Evolutionary conservation across 2,329 filamentous ascomycete species (phyloP).

Genomic region (Fulvia fulva): DNA sequence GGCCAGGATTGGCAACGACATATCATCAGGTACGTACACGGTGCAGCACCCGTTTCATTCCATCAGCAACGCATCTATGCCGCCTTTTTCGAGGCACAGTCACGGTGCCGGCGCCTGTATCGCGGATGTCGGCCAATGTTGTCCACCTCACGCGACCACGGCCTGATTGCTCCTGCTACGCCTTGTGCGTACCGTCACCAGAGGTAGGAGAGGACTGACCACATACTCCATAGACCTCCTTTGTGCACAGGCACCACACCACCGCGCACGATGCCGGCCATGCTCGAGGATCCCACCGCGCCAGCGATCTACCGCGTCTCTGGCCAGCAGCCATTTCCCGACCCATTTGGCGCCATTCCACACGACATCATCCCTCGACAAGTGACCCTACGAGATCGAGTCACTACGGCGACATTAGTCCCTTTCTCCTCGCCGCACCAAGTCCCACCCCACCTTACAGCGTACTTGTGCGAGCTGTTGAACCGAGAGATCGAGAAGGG

Average conservation of each 20-base stretch:
- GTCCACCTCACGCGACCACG: background rate
- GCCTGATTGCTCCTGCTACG: background rate
- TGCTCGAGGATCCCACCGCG: constrained; percentile 71
- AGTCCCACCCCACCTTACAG: constrained; percentile 70
- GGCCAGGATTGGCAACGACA: background rate
- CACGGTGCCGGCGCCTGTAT: background rate
- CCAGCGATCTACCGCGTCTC: constrained; percentile 67
- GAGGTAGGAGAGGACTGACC: background rate
- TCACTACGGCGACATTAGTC: constrained; percentile 77
- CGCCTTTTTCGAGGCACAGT: background rate
- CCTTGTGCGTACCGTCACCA: background rate
- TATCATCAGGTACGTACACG: background rate
- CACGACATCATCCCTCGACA: constrained; percentile 66
- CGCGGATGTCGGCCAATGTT: background rate
- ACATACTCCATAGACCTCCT: background rate
- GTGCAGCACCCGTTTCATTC: background rate
- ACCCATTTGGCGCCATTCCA: constrained; percentile 61
- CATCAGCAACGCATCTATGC: background rate
- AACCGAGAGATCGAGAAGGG: constrained; percentile 89
- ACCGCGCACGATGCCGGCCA: constrained; percentile 60
- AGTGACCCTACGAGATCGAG: constrained; percentile 77
- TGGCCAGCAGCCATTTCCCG: constrained; percentile 62
- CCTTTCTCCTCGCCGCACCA: constrained; percentile 74
- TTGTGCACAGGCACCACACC: background rate
- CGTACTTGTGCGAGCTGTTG: constrained; percentile 76